Evolutionary conservation across 441 rosid genomes (phyloP), one percentile per base, ranked within the genome.

Genomic region (Gossypium trilobum): DNA sequence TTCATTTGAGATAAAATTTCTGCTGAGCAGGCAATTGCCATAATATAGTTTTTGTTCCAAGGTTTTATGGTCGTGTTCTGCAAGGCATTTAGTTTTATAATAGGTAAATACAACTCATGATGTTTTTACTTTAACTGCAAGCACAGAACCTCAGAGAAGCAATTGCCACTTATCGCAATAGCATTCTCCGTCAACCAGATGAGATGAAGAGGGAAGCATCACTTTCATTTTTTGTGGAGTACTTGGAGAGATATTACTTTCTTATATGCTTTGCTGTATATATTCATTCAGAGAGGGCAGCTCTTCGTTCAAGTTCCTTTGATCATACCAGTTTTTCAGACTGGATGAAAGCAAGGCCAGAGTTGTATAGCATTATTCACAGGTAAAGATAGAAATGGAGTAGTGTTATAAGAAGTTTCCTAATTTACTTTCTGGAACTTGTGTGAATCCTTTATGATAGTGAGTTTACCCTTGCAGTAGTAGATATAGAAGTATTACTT

Each of bases 331-430:
- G 93, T 85, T 95, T 93, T 84, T 78, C 96, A 80, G 99, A 91
- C 80, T 95, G 99, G 99, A 95, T 95, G 99, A 88, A 84, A 84
- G 97, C 99, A 72, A 89, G 99, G 80, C 99, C 99, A 48, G 98
- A 95, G 83, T 85, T 95, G 62, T 95, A 95, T 75, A 93, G 97
- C 85, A 95, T 95, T 78, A 85, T 95, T 79, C 96, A 95, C 73
- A 90, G 99, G 99, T 95, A 85, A 79, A 74, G 58, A 69, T 57
- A 56, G 61, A 8, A 74, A 23, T 66, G 50, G 52, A 17, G 52
- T 44, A 42, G 56, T 70, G 59, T 11, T 48, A 20, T 9, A 39
- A 50, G 55, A 48, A 48, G 10, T 48, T 27, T 17, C 64, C 59
- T 23, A 23, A n/a, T 13, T 52, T 77, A 33, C 58, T 72, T 48